Evolutionary conservation across 2,329 filamentous ascomycete genomes (phyloP).

Genomic region (Claviceps spartinae): DNA sequence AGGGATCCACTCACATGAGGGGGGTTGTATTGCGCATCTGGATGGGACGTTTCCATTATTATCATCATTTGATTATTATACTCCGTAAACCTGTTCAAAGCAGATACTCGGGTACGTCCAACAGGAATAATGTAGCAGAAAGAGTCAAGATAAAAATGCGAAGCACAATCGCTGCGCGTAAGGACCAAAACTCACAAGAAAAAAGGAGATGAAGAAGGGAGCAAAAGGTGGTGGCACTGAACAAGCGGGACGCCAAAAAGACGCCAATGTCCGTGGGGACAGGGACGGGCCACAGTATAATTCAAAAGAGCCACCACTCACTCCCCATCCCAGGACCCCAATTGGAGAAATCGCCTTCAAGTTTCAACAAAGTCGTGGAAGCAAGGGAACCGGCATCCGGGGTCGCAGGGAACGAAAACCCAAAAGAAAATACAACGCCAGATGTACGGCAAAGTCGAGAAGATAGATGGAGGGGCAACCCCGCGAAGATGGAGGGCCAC

Average conservation of each 20-base stretch:
- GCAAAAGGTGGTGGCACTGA: background rate
- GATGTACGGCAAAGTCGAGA: background rate
- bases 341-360: background rate
- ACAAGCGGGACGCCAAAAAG: background rate
- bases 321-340: constrained; percentile 1
- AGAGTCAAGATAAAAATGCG: background rate
- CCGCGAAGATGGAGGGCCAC: background rate
- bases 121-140: background rate
- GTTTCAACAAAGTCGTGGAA: background rate
- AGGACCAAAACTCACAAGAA: background rate
- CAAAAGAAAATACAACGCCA: background rate
- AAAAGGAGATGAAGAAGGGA: background rate
- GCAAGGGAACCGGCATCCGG: background rate
- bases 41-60: too few relatives aligned
- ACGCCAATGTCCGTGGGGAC: constrained; percentile 3
- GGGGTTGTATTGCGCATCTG: background rate
- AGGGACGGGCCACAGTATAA: constrained; percentile 2
- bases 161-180: background rate
- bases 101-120: background rate
- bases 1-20: background rate
- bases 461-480: background rate
- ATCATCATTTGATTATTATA: too few relatives aligned
- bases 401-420: background rate
- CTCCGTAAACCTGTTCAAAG: too few relatives aligned
- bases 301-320: constrained; percentile 5